Evolutionary conservation across 2,329 filamentous ascomycete genomes (phyloP), one percentile per base, ranked within the genome.

Genomic region (Aspergillus sp.): DNA sequence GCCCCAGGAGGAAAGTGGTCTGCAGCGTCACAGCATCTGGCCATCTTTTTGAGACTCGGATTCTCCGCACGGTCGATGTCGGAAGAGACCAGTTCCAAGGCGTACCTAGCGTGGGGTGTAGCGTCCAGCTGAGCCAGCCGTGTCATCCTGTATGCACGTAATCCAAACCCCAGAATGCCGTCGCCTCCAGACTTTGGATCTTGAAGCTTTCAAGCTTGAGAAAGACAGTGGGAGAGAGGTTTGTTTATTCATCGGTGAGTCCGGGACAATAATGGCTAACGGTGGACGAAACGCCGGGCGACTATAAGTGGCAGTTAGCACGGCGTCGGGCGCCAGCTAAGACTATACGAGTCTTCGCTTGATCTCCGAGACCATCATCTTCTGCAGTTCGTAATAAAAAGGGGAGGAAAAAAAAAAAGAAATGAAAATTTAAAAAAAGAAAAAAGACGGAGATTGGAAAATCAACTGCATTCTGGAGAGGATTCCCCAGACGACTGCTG

Each of bases 51-150:
- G 55, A 46, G 47, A 58, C 57, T 58, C 56, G 48, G 56, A 51
- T 51, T 54, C 51, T 51, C 45, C 47, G 41, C 44, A 58, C 27
- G 22, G 45, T 58, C 49, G 55, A 50, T 56, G 19, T 48, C 48
- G 48, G 46, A 49, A 51, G 42, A 52, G 52, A 37, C 34, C 24
- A 51, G 19, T 48, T 47, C 33, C n/a, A 46, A 20, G 45, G 45
- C 37, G 63, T 64, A 62, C 15, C 19, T 42, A 42, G 62, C 62
- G 62, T 61, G 63, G 62, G 62, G 60, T 54, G 56, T 61, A 61
- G 63, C 60, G 62, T 61, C 59, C 59, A 66, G 61, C 64, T 66
- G 64, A 66, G 61, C 57, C 56, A 63, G 62, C 59, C 59, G 59
- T 64, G 55, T 61, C 56, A 59, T 63, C 59, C 61, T 59, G 47